Conservation (phyloP, 768 basidiomycete genomes). For the Mycena venus region DNA sequence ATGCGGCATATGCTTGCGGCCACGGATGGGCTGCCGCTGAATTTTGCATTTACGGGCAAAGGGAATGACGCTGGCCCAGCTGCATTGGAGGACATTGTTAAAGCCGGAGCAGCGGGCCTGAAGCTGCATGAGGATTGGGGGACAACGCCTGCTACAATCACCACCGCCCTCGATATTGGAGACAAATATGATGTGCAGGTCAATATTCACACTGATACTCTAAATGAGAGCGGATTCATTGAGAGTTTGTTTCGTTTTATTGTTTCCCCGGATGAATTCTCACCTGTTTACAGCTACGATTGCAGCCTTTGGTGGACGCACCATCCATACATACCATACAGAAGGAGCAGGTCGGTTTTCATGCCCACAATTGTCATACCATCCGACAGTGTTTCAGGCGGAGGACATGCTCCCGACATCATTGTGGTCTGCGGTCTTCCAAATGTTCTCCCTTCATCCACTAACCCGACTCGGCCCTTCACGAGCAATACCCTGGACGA, state of each 20-base stretch:
- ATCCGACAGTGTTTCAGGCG: conserved; percentile 60
- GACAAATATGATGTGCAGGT: conserved; percentile 97
- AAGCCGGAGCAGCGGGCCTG: conserved; percentile 88
- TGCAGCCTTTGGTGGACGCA: conserved; percentile 87
- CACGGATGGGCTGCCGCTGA: conserved; percentile 91
- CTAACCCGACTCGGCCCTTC: conserved; percentile 96
- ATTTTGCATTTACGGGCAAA: conserved; percentile 96
- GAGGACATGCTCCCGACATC: conserved; percentile 98
- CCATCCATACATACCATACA: conserved; percentile 97
- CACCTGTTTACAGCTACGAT: conserved; percentile 77
- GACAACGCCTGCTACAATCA: conserved; percentile 86
- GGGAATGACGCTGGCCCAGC: conserved; percentile 89
- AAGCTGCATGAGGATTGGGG: conserved; percentile 99
- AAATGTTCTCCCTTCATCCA: conserved; percentile 96
- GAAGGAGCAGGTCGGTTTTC: conserved; percentile 86
- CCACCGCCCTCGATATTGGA: conserved; percentile 81
- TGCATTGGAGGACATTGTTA: conserved; percentile 84
- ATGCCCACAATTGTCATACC: background rate
- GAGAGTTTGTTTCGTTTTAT: conserved; percentile 70
- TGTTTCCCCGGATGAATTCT: background rate
- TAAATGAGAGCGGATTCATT: conserved; percentile 98
- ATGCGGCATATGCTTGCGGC: conserved; percentile 93
- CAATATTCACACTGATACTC: conserved; percentile 96
- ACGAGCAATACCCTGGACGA: conserved; percentile 94
- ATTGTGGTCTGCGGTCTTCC: conserved; percentile 93